These are phyloP conservation scores for Trametes cinnabarina DNA, from an alignment of 768 basidiomycete species.

Conservation along the genomic window DNA sequence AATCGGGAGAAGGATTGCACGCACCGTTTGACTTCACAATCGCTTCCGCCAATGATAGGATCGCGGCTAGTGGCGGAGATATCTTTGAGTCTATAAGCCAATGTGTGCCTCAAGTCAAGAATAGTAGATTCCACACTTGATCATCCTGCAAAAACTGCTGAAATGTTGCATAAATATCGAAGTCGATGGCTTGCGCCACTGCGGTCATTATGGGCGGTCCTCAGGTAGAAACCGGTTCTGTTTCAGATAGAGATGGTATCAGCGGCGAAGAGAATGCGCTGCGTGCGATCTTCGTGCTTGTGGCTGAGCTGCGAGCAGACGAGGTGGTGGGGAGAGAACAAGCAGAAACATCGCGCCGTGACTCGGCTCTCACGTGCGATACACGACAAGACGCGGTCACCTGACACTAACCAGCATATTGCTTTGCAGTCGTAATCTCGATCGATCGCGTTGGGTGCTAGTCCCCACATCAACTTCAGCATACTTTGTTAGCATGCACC, in stretches of 20 bases:
- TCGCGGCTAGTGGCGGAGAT: constrained; percentile 83
- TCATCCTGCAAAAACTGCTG: constrained; percentile 60
- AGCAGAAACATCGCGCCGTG: constrained; percentile 2
- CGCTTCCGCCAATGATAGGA: constrained; percentile 78
- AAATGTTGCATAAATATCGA: constrained; percentile 56
- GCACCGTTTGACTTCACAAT: constrained; percentile 77
- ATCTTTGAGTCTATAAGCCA: constrained; percentile 43
- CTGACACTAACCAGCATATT: not conserved
- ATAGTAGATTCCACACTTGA: constrained; percentile 46
- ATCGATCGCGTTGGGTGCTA: constrained; percentile 13
- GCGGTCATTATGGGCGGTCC: not conserved
- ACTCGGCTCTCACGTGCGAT: constrained; percentile 14
- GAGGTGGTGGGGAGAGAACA: not conserved
- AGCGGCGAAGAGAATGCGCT: not conserved
- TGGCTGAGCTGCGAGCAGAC: not conserved
- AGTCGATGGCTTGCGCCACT: constrained; percentile 16
- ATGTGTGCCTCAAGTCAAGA: not conserved
- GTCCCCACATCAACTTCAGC: no score
- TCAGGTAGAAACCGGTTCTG: no score
- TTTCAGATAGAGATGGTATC: no score
- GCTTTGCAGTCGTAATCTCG: constrained; percentile 11
- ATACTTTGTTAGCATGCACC: no score
- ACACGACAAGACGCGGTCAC: constrained; percentile 14
- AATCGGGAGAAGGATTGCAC: constrained; percentile 9
- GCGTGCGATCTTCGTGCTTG: not conserved